Evolutionary conservation across 208 protist species (phyloP), one percentile per base, ranked within the genome.

Genomic region (Crithidia thermophila): DNA sequence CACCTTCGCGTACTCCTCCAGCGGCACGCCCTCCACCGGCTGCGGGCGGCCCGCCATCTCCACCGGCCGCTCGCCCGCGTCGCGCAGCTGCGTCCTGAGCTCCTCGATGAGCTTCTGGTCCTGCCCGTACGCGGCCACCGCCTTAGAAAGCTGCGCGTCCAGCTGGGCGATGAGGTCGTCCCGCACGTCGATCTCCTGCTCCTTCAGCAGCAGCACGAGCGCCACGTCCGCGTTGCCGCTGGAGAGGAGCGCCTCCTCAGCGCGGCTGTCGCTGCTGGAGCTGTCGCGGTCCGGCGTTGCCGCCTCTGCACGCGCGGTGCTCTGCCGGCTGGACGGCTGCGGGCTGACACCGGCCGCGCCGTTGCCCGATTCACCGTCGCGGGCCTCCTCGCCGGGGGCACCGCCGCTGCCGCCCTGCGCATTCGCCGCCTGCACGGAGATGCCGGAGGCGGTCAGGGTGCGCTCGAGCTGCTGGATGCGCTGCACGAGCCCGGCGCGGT

Each of bases 1-100:
- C 50, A 94, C 61, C 20, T 51, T 66, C 60, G 78, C 83, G 73
- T 94, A 94, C 37, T 90, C 85, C 60, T 85, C 80, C 2, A 88
- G 75, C 23, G 84, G 76, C 46, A 92, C 61, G 18, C 67, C 47
- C 27, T 89, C 84, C 13, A 92, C 72, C 10, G 89, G 85, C 43
- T 78, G 79, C 31, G 77, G 53, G 21, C 61, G 50, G 5, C 45
- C 36, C 16, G 37, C 5, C n/a, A 27, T 21, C 30, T 91, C 89
- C 18, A 60, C 51, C 14, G 67, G 51, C 3, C 46, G 57, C 16
- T 79, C 25, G 2, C 81, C 47, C 2, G 67, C 67, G 11, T 67
- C 62, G 9, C 51, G 18, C 23, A 94, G 66, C 53, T 80, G 55
- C 28, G 69, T 42, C 31, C 67, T 71, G 27, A 94, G 74, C 21